A percentile compares a stretch with the other conserved stretches of the same genome.
Evolutionary conservation across 345 rosid species (phyloP).

Genomic region (Cochlearia excelsa): DNA sequence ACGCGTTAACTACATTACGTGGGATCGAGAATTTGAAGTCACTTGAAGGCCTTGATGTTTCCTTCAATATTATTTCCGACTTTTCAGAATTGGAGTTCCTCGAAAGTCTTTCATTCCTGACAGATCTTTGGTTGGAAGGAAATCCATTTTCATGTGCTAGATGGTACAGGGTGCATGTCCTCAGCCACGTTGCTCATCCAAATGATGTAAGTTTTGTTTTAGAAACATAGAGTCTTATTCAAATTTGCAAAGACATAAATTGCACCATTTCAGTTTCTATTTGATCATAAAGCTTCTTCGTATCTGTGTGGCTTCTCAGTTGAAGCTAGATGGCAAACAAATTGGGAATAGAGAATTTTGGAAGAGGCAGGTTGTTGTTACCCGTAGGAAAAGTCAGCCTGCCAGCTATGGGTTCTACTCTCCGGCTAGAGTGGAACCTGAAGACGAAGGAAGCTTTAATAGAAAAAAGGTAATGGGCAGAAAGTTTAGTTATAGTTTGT

Average conservation of each 20-base stretch:
- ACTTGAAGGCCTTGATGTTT: conserved; percentile 93
- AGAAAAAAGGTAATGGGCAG: conserved; percentile 55
- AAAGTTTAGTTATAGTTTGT: conserved; percentile 9
- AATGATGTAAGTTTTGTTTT: conserved; percentile 53
- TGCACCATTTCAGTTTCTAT: conserved; percentile 12
- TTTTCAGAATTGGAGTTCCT: conserved; percentile 87
- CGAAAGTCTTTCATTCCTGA: conserved; percentile 55
- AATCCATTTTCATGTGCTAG: conserved; percentile 88
- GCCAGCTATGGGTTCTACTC: conserved; percentile 88
- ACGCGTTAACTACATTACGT: conserved; percentile 75
- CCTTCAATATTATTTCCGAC: conserved; percentile 85
- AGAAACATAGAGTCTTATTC: conserved; percentile 1
- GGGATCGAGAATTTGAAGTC: conserved; percentile 97
- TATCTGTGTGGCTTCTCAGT: conserved; percentile 47
- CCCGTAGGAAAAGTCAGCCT: conserved; percentile 80
- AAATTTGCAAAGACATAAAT: not conserved
- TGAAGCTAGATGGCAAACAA: conserved; percentile 77
- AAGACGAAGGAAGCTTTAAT: conserved; percentile 52
- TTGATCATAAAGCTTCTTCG: conserved; percentile 4
- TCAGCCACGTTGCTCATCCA: conserved; percentile 64
- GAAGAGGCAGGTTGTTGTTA: conserved; percentile 83
- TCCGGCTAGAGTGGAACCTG: conserved; percentile 73
- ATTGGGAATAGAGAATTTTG: conserved; percentile 81
- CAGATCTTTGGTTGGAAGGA: conserved; percentile 94
- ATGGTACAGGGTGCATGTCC: conserved; percentile 90